Evolutionary conservation across 2,329 filamentous ascomycete species (phyloP).

Genomic region (Colletotrichum siamense): DNA sequence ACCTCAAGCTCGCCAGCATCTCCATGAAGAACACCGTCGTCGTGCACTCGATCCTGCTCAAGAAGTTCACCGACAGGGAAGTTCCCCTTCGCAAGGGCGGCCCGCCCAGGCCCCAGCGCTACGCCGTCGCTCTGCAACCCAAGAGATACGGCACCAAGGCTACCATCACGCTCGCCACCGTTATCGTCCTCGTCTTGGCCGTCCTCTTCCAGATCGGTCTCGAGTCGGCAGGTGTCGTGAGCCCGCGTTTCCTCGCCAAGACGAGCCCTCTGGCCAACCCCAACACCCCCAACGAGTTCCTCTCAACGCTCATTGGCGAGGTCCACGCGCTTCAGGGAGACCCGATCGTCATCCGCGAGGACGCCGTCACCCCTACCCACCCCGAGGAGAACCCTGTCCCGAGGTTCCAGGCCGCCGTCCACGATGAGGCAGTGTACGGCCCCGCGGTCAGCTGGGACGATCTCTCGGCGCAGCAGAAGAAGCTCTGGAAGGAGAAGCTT

Average conservation of each 20-base stretch:
- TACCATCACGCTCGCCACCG: slow-evolving; percentile 58
- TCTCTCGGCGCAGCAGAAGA: slow-evolving; percentile 65
- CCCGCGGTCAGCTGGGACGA: slow-evolving; percentile 74
- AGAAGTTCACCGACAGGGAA: slow-evolving; percentile 43
- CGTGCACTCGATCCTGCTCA: slow-evolving; percentile 79
- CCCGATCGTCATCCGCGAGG: slow-evolving; percentile 44
- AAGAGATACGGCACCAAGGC: slow-evolving; percentile 54
- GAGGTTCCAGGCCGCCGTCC: slow-evolving; percentile 46
- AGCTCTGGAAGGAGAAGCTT: slow-evolving; percentile 73
- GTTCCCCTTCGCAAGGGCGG: slow-evolving; percentile 37
- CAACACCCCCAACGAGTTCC: slow-evolving; percentile 33
- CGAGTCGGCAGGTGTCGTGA: slow-evolving; percentile 64
- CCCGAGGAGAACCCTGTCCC: slow-evolving; percentile 25
- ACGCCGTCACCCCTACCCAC: slow-evolving; percentile 25
- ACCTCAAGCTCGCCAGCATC: slow-evolving; percentile 80
- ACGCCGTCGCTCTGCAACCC: slow-evolving; percentile 70
- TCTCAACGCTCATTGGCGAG: slow-evolving; percentile 42
- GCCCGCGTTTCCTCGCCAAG: slow-evolving; percentile 40
- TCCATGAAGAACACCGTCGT: slow-evolving; percentile 81
- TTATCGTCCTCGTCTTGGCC: slow-evolving; percentile 66
- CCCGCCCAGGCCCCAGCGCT: slow-evolving; percentile 63
- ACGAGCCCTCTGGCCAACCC: background rate
- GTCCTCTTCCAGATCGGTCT: slow-evolving; percentile 68
- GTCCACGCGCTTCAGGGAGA: slow-evolving; percentile 35
- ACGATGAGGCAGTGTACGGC: slow-evolving; percentile 53